Evolutionary conservation across 2,329 filamentous ascomycete species (phyloP), one percentile per base, ranked within the genome.

Genomic region (Neonectria coccinea): DNA sequence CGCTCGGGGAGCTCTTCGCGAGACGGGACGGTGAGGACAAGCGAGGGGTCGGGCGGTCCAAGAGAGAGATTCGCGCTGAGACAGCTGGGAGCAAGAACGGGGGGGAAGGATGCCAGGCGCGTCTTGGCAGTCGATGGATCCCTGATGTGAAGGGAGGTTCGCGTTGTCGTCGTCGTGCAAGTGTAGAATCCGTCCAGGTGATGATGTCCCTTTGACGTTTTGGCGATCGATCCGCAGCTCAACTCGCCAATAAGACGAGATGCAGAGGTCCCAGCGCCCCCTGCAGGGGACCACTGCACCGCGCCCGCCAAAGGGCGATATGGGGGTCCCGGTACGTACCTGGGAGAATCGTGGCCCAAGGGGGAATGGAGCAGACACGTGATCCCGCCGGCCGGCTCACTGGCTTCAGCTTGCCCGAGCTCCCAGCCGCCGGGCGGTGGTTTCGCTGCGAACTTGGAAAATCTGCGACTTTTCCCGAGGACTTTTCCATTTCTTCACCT

Each of bases 401-500:
- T 63, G 70, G 69, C 70, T 67, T 70, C 63, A 73, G 72, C 69
- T 72, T 66, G 75, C 65, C 78, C 76, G 76, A 79, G 76, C 77
- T 79, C 71, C 72, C 71, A 71, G 73, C 68, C 70, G 72, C 68
- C 67, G 67, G 67, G 66, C 60, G 64, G 59, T 68, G 65, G 67
- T 63, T 65, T 67, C 56, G 61, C 65, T 73, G 70, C 57, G 67
- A 68, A 58, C 65, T 74, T 74, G 77, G 77, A 80, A 80, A 81
- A 81, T 78, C 78, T 80, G 79, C 81, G 80, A 82, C 78, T 82
- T 83, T 82, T 82, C 80, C 81, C 80, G 80, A 82, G 68, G 73
- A 76, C 73, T 73, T 75, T 78, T 75, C 75, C 75, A 81, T 80
- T 79, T 74, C 79, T 79, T 81, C 76, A 76, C 70, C 72, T 72